Base-by-base conservation (phyloP, 805 yeast species). In the Clavispora vitiphila region DNA sequence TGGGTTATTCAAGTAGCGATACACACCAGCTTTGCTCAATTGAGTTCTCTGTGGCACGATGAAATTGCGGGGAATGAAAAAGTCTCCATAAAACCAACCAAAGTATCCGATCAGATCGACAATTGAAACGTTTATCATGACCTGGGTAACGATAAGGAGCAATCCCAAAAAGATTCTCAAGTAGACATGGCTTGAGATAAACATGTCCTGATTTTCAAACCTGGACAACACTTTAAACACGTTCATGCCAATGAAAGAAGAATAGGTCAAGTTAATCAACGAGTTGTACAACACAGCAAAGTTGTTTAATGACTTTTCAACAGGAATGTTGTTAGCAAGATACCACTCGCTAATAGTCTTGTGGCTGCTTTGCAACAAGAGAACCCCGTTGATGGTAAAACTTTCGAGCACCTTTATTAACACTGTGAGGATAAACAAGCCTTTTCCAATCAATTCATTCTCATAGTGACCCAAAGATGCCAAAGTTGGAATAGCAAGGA, bases 31-130 rank as follows among this genome's bases (percentile, higher is more conserved):
- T 48, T 82, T 82, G 0, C 90, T 80, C 50, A 86, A 68, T 48
- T 69, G 69, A 7, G 75, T 62, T 42, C 68, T 69, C 19, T 67
- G 68, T 5, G 60, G 57, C 48, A 58, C 53, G 23, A 50, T 40
- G 5, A 54, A 43, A 15, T 74, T 66, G 39, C 71, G 75, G 27
- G 84, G 78, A 43, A 83, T 65, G 61, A 85, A 86, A 62, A 86
- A 86, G 60, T 86, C 95, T 43, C 95, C 95, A 59, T 82, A 86
- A 54, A 85, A 86, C 93, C 93, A 86, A n/a, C 95, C 93, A 61
- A 81, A 84, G 46, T 83, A 83, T 2, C 91, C 91, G 49, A 86
- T 78, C 38, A 85, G 79, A 34, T 77, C 77, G 48, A 80, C 72
- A 27, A 85, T 83, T 23, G 87, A 83, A 19, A 71, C 53, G 50